Conservation (phyloP, 345 rosid species). For the Pugionium dolabratum region DNA sequence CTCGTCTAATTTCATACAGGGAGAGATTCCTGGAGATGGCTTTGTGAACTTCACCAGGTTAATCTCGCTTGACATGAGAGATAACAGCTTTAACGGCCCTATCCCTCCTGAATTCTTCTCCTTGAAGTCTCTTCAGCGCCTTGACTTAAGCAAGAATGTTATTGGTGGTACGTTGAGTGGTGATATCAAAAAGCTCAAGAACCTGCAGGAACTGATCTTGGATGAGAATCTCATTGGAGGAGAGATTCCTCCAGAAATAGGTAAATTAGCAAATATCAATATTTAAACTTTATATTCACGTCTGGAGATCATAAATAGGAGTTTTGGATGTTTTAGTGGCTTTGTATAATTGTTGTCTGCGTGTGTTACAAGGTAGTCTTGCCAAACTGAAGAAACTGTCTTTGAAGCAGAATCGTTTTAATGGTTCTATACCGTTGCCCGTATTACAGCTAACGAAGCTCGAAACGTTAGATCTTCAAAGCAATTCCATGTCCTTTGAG, state of each 20-base stretch:
- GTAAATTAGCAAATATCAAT: conserved; percentile 3
- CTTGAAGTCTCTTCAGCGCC: conserved; percentile 27
- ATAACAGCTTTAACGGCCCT: conserved; percentile 40
- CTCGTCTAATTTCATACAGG: conserved; percentile 24
- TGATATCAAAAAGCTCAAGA: conserved; percentile 29
- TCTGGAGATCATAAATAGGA: background rate
- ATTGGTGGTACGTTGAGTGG: conserved; percentile 31
- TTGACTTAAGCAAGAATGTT: conserved; percentile 31
- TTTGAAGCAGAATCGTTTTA: conserved; percentile 26
- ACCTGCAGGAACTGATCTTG: conserved; percentile 34
- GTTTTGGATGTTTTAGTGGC: background rate
- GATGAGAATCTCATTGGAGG: conserved; percentile 32
- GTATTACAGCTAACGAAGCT: conserved; percentile 34
- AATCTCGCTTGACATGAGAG: conserved; percentile 35
- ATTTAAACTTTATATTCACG: background rate
- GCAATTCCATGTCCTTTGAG: conserved; percentile 34
- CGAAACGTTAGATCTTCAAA: conserved; percentile 15
- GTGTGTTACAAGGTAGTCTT: conserved; percentile 35
- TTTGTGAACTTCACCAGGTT: conserved; percentile 42
- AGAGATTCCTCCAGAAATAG: conserved; percentile 40
- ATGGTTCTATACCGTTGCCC: conserved; percentile 41
- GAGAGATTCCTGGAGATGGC: conserved; percentile 42
- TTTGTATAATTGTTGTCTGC: background rate
- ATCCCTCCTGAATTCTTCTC: conserved; percentile 38
- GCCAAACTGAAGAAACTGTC: conserved; percentile 16